Evolutionary conservation across 331 rosid genomes (phyloP).

Genomic region (Malus hybrid): DNA sequence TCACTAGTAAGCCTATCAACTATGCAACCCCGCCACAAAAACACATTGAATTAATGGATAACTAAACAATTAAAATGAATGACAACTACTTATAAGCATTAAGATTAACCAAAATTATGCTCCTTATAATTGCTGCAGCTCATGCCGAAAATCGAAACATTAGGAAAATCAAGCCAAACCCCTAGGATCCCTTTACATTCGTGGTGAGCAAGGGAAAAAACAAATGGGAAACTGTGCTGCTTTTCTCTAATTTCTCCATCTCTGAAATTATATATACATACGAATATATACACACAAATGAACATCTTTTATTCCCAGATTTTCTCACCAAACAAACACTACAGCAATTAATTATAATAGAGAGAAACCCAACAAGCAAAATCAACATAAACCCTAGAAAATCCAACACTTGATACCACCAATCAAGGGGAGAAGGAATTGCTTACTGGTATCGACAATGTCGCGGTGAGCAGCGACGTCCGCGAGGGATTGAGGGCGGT

Average conservation of each 20-base stretch:
- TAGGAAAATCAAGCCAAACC: neutral
- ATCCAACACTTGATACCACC: neutral
- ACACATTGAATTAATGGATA: constrained; percentile 5
- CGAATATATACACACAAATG: neutral
- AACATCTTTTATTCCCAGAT: neutral
- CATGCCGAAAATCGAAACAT: neutral
- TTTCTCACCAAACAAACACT: neutral
- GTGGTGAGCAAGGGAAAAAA: neutral
- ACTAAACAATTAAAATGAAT: neutral
- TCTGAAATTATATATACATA: neutral
- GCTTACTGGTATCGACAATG: constrained; percentile 56
- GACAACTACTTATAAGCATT: neutral
- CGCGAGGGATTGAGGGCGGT: constrained; percentile 59
- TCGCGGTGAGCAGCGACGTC: constrained; percentile 67
- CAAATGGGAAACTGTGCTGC: neutral
- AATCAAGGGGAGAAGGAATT: neutral
- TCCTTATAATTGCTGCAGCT: neutral
- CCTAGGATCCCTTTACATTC: constrained; percentile 2
- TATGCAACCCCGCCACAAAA: constrained; percentile 11
- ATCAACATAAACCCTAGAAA: constrained; percentile 18
- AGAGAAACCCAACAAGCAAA: neutral
- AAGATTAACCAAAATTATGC: neutral
- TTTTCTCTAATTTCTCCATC: neutral
- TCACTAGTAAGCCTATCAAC: constrained; percentile 87
- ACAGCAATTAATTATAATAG: neutral